These are phyloP conservation scores for Thalia dealbata DNA, from an alignment of 176 grass and related monocot species.

Conservation along the genomic window DNA sequence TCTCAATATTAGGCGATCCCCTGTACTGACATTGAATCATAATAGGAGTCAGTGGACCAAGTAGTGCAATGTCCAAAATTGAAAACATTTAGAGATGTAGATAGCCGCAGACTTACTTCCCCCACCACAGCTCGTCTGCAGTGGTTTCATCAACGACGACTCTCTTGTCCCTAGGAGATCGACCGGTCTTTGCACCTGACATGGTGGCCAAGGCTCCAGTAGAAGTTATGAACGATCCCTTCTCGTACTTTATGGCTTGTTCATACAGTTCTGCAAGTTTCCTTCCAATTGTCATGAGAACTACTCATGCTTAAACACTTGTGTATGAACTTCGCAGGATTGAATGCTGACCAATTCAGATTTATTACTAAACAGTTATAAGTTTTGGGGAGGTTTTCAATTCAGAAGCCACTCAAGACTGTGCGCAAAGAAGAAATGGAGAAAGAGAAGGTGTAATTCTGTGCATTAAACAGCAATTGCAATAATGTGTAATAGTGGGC, in stretches of 20 bases:
- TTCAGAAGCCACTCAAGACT: background rate
- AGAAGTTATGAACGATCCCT: constrained; percentile 81
- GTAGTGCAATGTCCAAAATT: background rate
- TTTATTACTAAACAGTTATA: too few species aligned
- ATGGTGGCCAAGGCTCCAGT: constrained; percentile 75
- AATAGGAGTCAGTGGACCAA: background rate
- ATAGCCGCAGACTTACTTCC: constrained; percentile 54
- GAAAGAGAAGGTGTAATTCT: background rate
- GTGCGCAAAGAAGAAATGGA: background rate
- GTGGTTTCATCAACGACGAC: constrained; percentile 74
- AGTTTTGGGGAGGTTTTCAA: background rate
- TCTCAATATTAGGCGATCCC: constrained; percentile 98
- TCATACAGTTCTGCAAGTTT: constrained; percentile 63
- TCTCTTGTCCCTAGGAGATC: constrained; percentile 84
- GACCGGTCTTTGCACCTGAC: constrained; percentile 93
- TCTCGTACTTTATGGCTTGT: constrained; percentile 99
- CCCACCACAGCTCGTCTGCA: constrained; percentile 86
- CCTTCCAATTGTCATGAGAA: background rate
- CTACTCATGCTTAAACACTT: too few species aligned
- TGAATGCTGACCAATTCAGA: too few species aligned
- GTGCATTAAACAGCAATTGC: background rate
- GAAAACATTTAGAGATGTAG: background rate
- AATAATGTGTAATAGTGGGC: background rate
- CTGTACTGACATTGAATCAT: constrained; percentile 13
- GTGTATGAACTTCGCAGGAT: too few species aligned